Conservation (phyloP, 2,329 filamentous ascomycete genomes). For the Epichloe sibirici region DNA sequence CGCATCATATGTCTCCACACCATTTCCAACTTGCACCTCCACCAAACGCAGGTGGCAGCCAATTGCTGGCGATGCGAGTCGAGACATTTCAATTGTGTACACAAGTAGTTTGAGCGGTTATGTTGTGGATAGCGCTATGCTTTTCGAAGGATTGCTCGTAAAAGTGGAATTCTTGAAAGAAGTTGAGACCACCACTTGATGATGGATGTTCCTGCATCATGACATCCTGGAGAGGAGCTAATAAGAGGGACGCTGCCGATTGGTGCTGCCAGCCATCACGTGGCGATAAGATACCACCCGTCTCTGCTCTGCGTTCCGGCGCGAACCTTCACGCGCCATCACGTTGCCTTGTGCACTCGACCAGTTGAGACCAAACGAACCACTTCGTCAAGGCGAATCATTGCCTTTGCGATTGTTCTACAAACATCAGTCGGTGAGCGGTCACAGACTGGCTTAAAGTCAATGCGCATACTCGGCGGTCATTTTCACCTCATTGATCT, state of each 20-base stretch:
- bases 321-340: constrained; percentile 1
- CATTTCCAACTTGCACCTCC: constrained; percentile 3
- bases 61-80: constrained; percentile 4
- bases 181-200: too few relatives aligned
- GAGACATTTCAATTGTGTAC: neutral
- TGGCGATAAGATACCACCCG: constrained; percentile 10
- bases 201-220: too few relatives aligned
- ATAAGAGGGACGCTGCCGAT: constrained; percentile 14
- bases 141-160: neutral
- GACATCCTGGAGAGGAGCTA: neutral
- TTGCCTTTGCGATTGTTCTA: constrained; percentile 13
- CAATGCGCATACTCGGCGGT: neutral
- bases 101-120: too few relatives aligned
- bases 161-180: neutral
- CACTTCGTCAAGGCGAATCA: constrained; percentile 6
- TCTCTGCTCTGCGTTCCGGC: neutral
- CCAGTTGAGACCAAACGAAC: constrained; percentile 1
- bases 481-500: neutral
- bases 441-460: neutral
- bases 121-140: neutral
- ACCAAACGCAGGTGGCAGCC: constrained; percentile 5
- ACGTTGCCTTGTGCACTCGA: neutral
- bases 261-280: constrained; percentile 11
- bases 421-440: constrained; percentile 1
- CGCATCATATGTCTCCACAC: constrained; percentile 3